These are phyloP conservation scores for Epichloe sylvatica DNA, from an alignment of 2,329 filamentous ascomycete species.

Conservation along the genomic window DNA sequence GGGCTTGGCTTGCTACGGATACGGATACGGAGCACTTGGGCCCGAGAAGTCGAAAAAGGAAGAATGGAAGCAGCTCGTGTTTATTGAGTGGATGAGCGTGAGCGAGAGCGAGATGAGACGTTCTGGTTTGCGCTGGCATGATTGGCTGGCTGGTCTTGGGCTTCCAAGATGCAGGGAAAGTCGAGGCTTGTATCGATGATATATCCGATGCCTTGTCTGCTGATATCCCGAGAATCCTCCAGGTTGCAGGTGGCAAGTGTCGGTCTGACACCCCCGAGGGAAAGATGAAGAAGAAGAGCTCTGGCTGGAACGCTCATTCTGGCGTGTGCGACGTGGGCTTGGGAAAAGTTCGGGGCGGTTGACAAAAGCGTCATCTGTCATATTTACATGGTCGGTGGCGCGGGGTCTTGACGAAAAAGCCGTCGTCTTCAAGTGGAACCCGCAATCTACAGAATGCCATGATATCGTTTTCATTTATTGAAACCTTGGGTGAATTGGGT, in stretches of 20 bases:
- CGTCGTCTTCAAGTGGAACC: neutral
- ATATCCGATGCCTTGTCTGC: too few species aligned
- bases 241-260: too few species aligned
- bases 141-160: too few species aligned
- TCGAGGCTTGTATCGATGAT: too few species aligned
- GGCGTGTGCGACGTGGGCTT: neutral
- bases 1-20: neutral
- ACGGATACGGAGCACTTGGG: neutral
- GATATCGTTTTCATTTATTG: neutral
- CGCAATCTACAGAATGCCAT: neutral
- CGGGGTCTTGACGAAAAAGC: neutral
- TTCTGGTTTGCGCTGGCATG: too few species aligned
- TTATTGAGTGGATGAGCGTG: too few species aligned
- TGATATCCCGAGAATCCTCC: too few species aligned
- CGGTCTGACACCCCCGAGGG: too few species aligned
- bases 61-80: too few species aligned
- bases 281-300: neutral
- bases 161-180: too few species aligned
- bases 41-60: too few species aligned
- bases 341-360: neutral
- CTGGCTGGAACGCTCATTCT: neutral
- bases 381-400: neutral
- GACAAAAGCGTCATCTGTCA: neutral
- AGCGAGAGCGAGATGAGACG: too few species aligned
- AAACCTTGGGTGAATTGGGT: neutral